A percentile compares a stretch with the other conserved stretches of the same genome.
Evolutionary conservation across 495 filamentous ascomycete species (phyloP).

Genomic region (Penicillium crystallinum): DNA sequence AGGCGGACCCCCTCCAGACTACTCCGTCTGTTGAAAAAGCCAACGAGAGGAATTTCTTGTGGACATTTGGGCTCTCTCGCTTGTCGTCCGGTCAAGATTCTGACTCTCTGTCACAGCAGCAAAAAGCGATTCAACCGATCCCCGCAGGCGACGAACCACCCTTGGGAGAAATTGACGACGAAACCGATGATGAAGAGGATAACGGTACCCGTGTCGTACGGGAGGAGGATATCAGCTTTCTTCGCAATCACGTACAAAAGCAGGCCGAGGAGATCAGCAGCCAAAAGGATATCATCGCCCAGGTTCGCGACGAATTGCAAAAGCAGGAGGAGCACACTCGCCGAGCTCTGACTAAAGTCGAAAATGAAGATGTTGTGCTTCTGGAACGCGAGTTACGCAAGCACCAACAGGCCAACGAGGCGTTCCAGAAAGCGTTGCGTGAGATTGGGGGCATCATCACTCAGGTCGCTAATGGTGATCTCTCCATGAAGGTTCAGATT

Average conservation of each 20-base stretch:
- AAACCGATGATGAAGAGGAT: slow-evolving; percentile 41
- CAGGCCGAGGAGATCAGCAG: slow-evolving; percentile 72
- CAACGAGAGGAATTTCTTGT: slow-evolving; percentile 35
- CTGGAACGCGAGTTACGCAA: slow-evolving; percentile 92
- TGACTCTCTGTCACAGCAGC: slow-evolving; percentile 39
- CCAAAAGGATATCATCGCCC: slow-evolving; percentile 65
- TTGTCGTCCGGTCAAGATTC: slow-evolving; percentile 35
- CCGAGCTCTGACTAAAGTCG: slow-evolving; percentile 50
- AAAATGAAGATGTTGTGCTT: slow-evolving; percentile 58
- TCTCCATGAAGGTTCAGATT: slow-evolving; percentile 96
- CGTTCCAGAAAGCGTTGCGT: slow-evolving; percentile 93
- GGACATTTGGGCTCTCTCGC: slow-evolving; percentile 39
- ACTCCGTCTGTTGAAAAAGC: slow-evolving; percentile 50
- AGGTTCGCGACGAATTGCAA: slow-evolving; percentile 60
- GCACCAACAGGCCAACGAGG: slow-evolving; percentile 95
- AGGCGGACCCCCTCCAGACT: slow-evolving; percentile 44
- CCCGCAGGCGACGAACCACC: slow-evolving; percentile 24
- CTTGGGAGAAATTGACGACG: slow-evolving; percentile 35
- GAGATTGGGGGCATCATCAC: slow-evolving; percentile 98
- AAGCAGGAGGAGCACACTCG: slow-evolving; percentile 58
- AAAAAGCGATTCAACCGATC: slow-evolving; percentile 30
- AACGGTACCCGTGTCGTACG: slow-evolving; percentile 45
- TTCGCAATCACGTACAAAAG: slow-evolving; percentile 71
- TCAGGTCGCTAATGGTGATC: slow-evolving; percentile 88
- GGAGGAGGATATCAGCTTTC: slow-evolving; percentile 64